Evolutionary conservation across 2,329 filamentous ascomycete genomes (phyloP), one percentile per base, ranked within the genome.

Genomic region (Tympanopsis confertula): DNA sequence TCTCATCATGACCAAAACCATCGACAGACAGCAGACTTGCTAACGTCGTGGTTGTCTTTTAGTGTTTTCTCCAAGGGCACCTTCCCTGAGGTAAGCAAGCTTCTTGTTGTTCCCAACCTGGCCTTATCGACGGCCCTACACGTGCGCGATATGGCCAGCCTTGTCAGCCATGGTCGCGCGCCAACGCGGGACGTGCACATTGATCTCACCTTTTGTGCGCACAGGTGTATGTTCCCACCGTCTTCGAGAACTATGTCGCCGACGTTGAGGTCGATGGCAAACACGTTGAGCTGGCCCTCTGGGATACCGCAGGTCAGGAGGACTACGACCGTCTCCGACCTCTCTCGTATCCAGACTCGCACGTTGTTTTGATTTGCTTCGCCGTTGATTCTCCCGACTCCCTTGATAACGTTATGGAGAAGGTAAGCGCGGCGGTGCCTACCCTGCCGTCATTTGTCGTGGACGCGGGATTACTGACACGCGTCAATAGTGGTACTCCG

Each of bases 11-110:
- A n/a, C n/a, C n/a, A n/a, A n/a, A n/a, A n/a, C n/a, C n/a, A n/a
- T n/a, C n/a, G n/a, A n/a, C n/a, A n/a, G n/a, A n/a, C n/a, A n/a
- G n/a, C n/a, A n/a, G n/a, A n/a, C n/a, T n/a, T n/a, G n/a, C n/a
- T n/a, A n/a, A n/a, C n/a, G n/a, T n/a, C n/a, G n/a, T n/a, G n/a
- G n/a, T n/a, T n/a, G n/a, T n/a, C 43, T 10, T 26, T 26, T n/a
- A 86, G 81, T 55, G 81, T 85, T 58, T 85, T 85, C 70, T 85
- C 81, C 57, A 86, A 86, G 71, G 81, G 81, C 55, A 85, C 81
- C 52, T 85, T 86, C 72, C 81, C 81, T 61, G 81, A 86, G 78
- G 81, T 85, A 67, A 67, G 71, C 61, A 38, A 39, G 36, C 36
- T 37, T 35, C 38, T 35, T 30, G 39, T 33, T 37, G 19, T 35